These are phyloP conservation scores for Populus nigra DNA, from an alignment of 345 rosid species.

Conservation along the genomic window DNA sequence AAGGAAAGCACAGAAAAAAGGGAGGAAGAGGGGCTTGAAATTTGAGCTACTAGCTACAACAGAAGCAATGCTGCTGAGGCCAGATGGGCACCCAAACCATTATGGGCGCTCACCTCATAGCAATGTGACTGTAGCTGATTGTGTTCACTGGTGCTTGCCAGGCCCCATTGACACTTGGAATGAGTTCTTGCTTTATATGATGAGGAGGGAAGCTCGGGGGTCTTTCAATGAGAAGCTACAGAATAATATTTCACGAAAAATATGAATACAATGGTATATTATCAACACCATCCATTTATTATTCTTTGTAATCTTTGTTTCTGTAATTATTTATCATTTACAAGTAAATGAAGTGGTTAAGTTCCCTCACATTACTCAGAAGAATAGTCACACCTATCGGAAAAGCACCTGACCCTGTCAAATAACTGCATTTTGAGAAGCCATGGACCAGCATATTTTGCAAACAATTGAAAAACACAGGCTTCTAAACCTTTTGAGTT, in stretches of 20 bases:
- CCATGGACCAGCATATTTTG: not conserved
- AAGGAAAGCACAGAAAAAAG: slow-evolving; percentile 36
- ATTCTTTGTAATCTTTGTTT: not conserved
- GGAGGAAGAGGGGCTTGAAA: slow-evolving; percentile 37
- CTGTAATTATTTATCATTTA: not conserved
- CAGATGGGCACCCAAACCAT: slow-evolving; percentile 59
- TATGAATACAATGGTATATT: not conserved
- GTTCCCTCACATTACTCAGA: not conserved
- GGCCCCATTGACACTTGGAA: slow-evolving; percentile 76
- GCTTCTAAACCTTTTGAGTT: not conserved
- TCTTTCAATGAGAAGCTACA: not conserved
- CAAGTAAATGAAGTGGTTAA: not conserved
- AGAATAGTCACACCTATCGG: not conserved
- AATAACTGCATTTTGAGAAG: not conserved
- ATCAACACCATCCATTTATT: not conserved
- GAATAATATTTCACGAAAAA: not conserved
- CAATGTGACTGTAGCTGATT: slow-evolving; percentile 42
- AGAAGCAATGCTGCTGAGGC: slow-evolving; percentile 55
- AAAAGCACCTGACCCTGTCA: not conserved
- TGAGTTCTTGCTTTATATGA: slow-evolving; percentile 55
- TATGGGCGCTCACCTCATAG: slow-evolving; percentile 30
- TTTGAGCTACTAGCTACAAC: slow-evolving; percentile 43
- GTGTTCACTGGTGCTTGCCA: slow-evolving; percentile 92
- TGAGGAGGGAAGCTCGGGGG: slow-evolving; percentile 35
- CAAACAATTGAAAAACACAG: not conserved